phyloP scores from a whole-genome alignment of 768 basidiomycete species.

The Serendipita sp. region DNA sequence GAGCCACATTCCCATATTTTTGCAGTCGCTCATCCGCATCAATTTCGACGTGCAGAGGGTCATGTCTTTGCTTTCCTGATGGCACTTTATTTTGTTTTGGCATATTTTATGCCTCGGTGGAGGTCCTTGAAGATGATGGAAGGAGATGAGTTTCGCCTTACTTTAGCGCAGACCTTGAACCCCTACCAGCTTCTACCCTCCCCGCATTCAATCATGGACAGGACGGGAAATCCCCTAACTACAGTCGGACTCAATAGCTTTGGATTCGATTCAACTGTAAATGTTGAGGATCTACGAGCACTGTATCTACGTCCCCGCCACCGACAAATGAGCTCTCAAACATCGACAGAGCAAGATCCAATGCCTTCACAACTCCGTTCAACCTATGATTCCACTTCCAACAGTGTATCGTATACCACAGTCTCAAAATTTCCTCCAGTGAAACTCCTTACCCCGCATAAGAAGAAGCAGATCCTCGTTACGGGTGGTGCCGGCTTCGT shows the following conservation, averaged over 20 bases:
- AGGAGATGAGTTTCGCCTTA: background rate
- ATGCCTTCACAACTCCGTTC: conserved; percentile 58
- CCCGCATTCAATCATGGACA: conserved; percentile 47
- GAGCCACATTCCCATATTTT: conserved; percentile 62
- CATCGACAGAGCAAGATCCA: conserved; percentile 18
- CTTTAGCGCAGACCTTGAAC: background rate
- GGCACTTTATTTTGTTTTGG: conserved; percentile 7
- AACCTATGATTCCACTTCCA: conserved; percentile 63
- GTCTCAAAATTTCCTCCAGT: conserved; percentile 88
- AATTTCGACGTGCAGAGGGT: conserved; percentile 75
- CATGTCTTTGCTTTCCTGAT: conserved; percentile 51
- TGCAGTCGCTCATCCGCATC: conserved; percentile 57
- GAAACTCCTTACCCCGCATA: conserved; percentile 58
- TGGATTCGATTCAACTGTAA: conserved; percentile 77
- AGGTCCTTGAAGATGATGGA: background rate
- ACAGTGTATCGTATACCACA: conserved; percentile 83
- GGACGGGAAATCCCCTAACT: conserved; percentile 56
- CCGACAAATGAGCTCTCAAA: conserved; percentile 26
- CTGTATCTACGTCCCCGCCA: conserved; percentile 79
- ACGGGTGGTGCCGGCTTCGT: conserved; percentile 99
- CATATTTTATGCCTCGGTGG: background rate
- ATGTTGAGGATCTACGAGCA: conserved; percentile 66
- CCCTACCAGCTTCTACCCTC: background rate
- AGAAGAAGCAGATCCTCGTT: conserved; percentile 79
- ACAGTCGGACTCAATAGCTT: conserved; percentile 74